phyloP scores from a whole-genome alignment of 2,329 filamentous ascomycete genomes.

The Sporothrix euskadiensis region DNA sequence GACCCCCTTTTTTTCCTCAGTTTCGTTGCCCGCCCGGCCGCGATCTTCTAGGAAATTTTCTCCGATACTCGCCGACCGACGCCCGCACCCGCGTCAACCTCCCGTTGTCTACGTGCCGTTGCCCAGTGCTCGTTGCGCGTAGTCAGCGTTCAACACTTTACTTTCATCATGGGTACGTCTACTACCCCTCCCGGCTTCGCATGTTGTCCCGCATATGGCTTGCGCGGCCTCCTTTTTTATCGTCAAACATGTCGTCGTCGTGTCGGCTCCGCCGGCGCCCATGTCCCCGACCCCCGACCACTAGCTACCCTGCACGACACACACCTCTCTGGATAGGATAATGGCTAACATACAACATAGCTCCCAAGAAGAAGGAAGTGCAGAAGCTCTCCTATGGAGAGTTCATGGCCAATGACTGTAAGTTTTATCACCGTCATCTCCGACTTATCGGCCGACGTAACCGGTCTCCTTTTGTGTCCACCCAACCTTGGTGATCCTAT shows the following conservation, averaged over 20 bases:
- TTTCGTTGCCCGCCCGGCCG: constrained; percentile 7
- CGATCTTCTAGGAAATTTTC: constrained; percentile 5
- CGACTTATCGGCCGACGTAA: neutral
- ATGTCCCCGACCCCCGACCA: neutral
- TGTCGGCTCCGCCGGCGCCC: neutral
- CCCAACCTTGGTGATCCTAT: neutral
- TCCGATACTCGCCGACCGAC: constrained; percentile 20
- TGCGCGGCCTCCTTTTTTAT: neutral
- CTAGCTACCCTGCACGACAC: too few relatives aligned
- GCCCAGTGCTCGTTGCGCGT: constrained; percentile 38
- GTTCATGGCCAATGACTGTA: constrained; percentile 91
- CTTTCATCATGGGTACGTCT: constrained; percentile 40
- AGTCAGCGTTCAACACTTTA: constrained; percentile 31
- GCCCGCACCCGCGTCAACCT: constrained; percentile 9
- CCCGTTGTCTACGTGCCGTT: constrained; percentile 37
- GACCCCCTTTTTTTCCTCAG: neutral
- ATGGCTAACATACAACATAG: constrained; percentile 52
- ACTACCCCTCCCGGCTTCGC: neutral
- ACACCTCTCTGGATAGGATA: neutral
- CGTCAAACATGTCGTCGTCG: neutral
- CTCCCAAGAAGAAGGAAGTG: constrained; percentile 88
- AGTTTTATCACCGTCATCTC: constrained; percentile 46
- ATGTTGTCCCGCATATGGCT: neutral
- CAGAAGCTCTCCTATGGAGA: constrained; percentile 98
- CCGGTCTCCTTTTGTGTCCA: too few relatives aligned